A percentile compares a stretch with the other conserved stretches of the same genome.
Conservation (phyloP, 495 filamentous ascomycete species). For the Pyrenopolyporus hunteri region DNA sequence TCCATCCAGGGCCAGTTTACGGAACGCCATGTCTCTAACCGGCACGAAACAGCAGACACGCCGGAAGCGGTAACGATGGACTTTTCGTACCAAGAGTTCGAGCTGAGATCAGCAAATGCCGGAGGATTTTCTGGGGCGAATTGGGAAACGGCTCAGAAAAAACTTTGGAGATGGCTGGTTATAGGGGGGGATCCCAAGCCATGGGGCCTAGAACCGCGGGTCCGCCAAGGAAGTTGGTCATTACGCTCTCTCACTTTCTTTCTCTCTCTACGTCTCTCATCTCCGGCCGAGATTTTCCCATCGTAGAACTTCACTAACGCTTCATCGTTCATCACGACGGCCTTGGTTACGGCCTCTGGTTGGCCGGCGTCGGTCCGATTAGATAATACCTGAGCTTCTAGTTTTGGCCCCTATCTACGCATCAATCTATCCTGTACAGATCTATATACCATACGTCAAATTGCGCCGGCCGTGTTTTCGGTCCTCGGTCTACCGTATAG, state of each 20-base stretch:
- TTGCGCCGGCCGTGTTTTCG: conserved; percentile 4
- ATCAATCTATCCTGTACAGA: not conserved
- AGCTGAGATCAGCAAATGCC: conserved; percentile 27
- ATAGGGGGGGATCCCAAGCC: conserved; percentile 7
- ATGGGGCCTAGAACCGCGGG: conserved; percentile 24
- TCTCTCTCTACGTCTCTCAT: not conserved
- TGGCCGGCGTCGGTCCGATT: conserved; percentile 31
- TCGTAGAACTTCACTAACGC: not conserved
- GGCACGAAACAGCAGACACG: conserved; percentile 15
- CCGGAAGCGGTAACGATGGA: conserved; percentile 33
- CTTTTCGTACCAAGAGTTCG: conserved; percentile 19
- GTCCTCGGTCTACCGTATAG: not conserved
- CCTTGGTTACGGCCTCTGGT: conserved; percentile 10
- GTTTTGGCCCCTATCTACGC: conserved; percentile 3
- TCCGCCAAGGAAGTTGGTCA: conserved; percentile 4
- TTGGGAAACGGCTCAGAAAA: no score
- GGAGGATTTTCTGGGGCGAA: conserved; percentile 32
- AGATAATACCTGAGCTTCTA: conserved; percentile 5
- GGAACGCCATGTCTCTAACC: conserved; percentile 14
- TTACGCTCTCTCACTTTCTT: no score
- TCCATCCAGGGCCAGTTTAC: conserved; percentile 8
- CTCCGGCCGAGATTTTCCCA: not conserved
- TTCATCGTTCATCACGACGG: conserved; percentile 2
- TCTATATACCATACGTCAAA: not conserved
- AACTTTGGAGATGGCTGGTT: conserved; percentile 4